Evolutionary conservation across 345 rosid genomes (phyloP), one percentile per base, ranked within the genome.

Genomic region (Eucalyptus marginata): DNA sequence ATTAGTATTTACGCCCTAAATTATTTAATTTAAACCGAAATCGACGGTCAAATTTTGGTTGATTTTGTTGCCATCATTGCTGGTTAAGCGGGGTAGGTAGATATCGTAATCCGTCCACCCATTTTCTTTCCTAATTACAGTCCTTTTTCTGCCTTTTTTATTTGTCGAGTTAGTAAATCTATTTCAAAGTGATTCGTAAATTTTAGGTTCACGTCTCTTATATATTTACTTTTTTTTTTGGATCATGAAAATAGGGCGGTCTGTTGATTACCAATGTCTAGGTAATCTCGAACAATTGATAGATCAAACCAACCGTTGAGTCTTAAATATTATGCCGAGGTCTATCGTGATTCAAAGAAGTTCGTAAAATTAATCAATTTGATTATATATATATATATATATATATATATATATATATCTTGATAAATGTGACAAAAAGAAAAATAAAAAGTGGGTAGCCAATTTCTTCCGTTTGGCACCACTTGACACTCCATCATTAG

Each of bases 331-430:
- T 43, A 36, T 36, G 25, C 1, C 0, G 5, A 5, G 7, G 5
- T 2, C 2, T 20, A 44, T 76, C 0, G 0, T 36, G 15, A 76
- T 36, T 76, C 4, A 13, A 36, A 76, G 0, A 36, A 5, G 4
- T 71, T 76, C 10, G 0, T 18, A 76, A 40, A 20, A 40, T 40
- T 13, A 36, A 40, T 40, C 16, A 3, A 76, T 22, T 1, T 17
- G 2, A 17, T 1, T 8, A 9, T 11, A 33, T 33, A 33, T 33
- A 68, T 22, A 33, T 33, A 68, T 22, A 33, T 33, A 68, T 22
- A 33, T 33, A 68, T 22, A 33, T 33, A 68, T 22, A n/a, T 8
- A 9, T 11, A 33, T 33, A 33, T 33, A 68, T 22, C 0, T 71
- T 10, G 4, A 40, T 20, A 36, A 76, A 40, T 0, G 7, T 11